Evolutionary conservation across 1,284 basidiomycete genomes (phyloP), one percentile per base, ranked within the genome.

Genomic region (Anthracocystis walkeri): DNA sequence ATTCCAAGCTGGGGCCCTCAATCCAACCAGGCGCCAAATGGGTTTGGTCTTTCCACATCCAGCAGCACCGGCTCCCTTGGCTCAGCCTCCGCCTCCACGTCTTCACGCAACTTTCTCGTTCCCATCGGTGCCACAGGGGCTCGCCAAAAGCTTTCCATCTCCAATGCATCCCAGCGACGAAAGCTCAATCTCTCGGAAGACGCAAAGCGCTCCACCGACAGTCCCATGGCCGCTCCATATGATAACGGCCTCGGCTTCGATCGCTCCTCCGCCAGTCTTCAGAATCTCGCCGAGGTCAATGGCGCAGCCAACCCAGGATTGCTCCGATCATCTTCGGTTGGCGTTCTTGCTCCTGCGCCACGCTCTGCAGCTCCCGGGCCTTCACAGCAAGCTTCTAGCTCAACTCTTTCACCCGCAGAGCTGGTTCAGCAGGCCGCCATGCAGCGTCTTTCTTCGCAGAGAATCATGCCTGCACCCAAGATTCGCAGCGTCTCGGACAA

Each of bases 41-140:
- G 57, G n/a, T n/a, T n/a, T n/a, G n/a, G n/a, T 14, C 38, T 70
- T 29, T 16, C 65, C 31, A 11, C 64, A 7, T 55, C 50, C 44
- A 51, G 51, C 58, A 65, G 60, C 33, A 55, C 58, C 20, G 64
- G 60, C 16, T 63, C 64, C 20, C 16, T 67, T n/a, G 51, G 57
- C 31, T 58, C 64, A 7, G 46, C 33, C 12, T 60, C 67, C 6
- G 16, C 57, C 14, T 50, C 64, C 8, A 45, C 65, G 27, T 52
- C 70, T 25, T 68, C 76, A 2, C 67, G 79, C 35, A 74, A 81
- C 66, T 82, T 82, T 51, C 66, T 81, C 38, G 71, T 82, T 5
- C 81, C 81, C 25, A 80, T 82, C 44, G 81, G 79, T 14, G 58
- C 79, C 0, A 82, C 81, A 18, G 81, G 81, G 6, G 81, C 81